Conservation (phyloP, 202 grass and related monocot species). For the Elaeis oleifera region DNA sequence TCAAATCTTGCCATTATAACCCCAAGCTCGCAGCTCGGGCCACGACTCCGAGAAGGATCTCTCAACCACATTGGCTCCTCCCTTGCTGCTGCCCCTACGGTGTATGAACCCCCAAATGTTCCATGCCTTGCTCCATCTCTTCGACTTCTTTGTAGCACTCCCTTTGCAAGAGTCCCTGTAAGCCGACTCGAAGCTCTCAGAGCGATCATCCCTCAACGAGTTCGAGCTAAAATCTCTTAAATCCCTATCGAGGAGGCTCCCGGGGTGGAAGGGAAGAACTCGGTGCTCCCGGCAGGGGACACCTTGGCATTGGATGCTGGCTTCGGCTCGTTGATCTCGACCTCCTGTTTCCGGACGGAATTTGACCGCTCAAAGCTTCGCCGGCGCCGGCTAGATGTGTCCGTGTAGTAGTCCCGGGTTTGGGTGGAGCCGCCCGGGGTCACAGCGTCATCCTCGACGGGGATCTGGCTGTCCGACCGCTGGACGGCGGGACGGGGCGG, state of each 20-base stretch:
- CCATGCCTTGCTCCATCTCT: conserved; percentile 84
- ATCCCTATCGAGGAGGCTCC: conserved; percentile 61
- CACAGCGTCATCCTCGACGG: conserved; percentile 71
- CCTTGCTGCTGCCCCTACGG: conserved; percentile 36
- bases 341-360: conserved; percentile 56
- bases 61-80: conserved; percentile 39
- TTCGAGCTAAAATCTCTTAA: conserved; percentile 53
- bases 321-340: conserved; percentile 49
- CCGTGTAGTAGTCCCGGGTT: conserved; percentile 72
- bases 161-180: conserved; percentile 34
- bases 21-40: conserved; percentile 43
- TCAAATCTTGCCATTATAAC: conserved; percentile 51
- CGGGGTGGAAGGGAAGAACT: conserved; percentile 83
- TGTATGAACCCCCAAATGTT: conserved; percentile 83
- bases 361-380: conserved; percentile 67
- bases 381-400: conserved; percentile 53
- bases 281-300: conserved; percentile 57
- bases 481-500: conserved; percentile 36
- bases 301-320: conserved; percentile 24
- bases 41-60: conserved; percentile 84
- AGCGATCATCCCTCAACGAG: conserved; percentile 84
- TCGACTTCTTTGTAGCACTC: conserved; percentile 53
- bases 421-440: conserved; percentile 56
- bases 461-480: conserved; percentile 81
- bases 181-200: conserved; percentile 67